Evolutionary conservation across 129 eudicot species (phyloP).

Genomic region (Helichrysum umbraculigerum): DNA sequence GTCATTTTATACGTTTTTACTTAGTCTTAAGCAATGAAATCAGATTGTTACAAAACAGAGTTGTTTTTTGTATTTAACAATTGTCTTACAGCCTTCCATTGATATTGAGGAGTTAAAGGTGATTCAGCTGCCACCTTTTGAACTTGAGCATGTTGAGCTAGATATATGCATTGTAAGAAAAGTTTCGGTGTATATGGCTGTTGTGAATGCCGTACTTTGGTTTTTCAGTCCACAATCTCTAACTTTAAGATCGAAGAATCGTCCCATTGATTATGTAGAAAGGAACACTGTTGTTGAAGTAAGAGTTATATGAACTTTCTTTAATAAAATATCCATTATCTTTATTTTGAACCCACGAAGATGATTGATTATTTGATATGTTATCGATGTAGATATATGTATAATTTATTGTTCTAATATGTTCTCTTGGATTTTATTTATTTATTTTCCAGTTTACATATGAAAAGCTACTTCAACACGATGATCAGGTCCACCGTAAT

Average conservation of each 20-base stretch:
- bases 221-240: conserved; percentile 9
- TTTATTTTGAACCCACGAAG: no score
- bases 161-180: no score
- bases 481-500: no score
- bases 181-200: not conserved
- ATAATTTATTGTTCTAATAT: no score
- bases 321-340: no score
- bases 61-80: not conserved
- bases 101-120: not conserved
- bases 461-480: no score
- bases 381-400: no score
- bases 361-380: no score
- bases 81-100: not conserved
- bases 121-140: not conserved
- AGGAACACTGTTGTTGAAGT: not conserved
- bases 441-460: no score
- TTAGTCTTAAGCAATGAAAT: not conserved
- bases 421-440: no score
- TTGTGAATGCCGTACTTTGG: conserved; percentile 17
- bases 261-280: not conserved
- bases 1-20: not conserved
- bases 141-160: conserved; percentile 10
- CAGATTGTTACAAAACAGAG: not conserved
- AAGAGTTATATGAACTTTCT: no score
- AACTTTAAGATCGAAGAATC: not conserved